Conservation (phyloP, 352 stramenopile species). For the Stramenopiles sp. region DNA sequence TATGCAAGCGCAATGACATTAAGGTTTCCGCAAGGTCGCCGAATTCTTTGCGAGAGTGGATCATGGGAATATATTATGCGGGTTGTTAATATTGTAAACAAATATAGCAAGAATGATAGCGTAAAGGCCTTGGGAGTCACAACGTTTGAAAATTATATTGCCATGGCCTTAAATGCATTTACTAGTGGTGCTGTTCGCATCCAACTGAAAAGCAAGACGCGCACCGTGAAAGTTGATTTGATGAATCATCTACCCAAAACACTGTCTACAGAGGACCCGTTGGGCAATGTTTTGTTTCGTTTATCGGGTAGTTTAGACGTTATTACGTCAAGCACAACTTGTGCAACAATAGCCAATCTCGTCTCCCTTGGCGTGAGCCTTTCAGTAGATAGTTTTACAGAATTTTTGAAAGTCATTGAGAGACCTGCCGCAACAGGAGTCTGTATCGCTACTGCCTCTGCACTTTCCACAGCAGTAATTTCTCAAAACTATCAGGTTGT, state of each 20-base stretch:
- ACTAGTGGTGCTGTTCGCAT: not conserved
- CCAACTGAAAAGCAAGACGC: not conserved
- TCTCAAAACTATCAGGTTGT: not conserved
- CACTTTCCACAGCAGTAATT: not conserved
- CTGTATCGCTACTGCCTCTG: not conserved
- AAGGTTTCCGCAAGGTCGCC: not conserved
- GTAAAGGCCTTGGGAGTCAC: not conserved
- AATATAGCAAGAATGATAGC: not conserved
- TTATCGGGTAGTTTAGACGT: not conserved
- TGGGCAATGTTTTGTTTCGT: not conserved
- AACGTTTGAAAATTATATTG: not conserved
- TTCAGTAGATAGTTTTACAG: not conserved
- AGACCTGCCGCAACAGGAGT: not conserved
- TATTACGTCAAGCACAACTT: not conserved
- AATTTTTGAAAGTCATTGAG: not conserved
- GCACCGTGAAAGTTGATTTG: not conserved
- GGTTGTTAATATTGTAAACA: not conserved
- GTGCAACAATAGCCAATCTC: not conserved
- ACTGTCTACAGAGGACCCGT: not conserved
- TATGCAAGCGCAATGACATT: not conserved
- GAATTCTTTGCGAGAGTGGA: not conserved
- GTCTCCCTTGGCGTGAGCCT: not conserved
- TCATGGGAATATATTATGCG: not conserved
- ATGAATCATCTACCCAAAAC: not conserved
- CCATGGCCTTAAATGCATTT: not conserved